These are phyloP conservation scores for Gentiana straminea DNA, from an alignment of 257 asterid genomes.

Conservation along the genomic window DNA sequence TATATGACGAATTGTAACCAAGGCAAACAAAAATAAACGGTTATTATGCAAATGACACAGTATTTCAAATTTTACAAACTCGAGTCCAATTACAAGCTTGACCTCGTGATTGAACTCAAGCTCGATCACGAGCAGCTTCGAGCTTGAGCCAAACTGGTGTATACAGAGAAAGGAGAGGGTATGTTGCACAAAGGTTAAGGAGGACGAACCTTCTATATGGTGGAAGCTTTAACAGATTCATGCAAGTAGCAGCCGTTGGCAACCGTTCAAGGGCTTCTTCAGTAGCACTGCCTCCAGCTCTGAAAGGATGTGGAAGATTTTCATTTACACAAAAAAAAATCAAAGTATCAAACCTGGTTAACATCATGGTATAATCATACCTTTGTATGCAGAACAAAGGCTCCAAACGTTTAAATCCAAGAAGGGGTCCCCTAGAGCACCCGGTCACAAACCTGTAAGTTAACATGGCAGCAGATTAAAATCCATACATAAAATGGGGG, in stretches of 20 bases:
- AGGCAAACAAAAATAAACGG: too few relatives aligned
- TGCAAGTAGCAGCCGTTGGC: conserved; percentile 98
- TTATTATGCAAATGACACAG: too few relatives aligned
- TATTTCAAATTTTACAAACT: background rate
- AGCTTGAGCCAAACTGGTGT: background rate
- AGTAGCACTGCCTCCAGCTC: conserved; percentile 87
- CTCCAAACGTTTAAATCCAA: conserved; percentile 87
- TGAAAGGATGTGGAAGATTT: conserved; percentile 12
- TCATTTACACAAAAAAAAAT: background rate
- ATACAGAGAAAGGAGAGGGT: background rate
- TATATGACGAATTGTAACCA: background rate
- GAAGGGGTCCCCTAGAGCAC: conserved; percentile 97
- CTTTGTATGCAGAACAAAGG: conserved; percentile 92
- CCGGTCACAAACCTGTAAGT: conserved; percentile 79
- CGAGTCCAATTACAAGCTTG: background rate
- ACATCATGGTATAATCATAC: conserved; percentile 16
- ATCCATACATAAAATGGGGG: background rate
- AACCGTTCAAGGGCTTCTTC: conserved; percentile 83
- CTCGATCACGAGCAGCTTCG: too few relatives aligned
- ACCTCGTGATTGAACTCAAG: too few relatives aligned
- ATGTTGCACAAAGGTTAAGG: background rate
- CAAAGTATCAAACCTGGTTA: background rate
- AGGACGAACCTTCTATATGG: conserved; percentile 76
- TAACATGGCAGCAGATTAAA: conserved; percentile 4
- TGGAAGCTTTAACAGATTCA: conserved; percentile 96